Percentiles rank a stretch among this genome's conserved stretches.
These are phyloP conservation scores for Cladosporium sp. DNA, from an alignment of 2,329 filamentous ascomycete species.

Conservation along the genomic window DNA sequence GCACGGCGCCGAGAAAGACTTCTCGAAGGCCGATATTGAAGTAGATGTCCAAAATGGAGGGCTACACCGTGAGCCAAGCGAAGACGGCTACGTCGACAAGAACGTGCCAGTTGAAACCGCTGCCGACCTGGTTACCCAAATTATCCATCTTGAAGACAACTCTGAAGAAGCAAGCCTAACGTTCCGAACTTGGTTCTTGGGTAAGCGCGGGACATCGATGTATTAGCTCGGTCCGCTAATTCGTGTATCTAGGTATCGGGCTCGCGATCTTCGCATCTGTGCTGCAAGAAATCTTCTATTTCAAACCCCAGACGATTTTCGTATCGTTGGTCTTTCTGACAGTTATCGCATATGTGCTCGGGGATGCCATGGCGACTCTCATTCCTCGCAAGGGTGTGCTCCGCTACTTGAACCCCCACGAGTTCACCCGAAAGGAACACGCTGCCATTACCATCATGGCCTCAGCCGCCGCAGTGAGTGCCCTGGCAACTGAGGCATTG, in stretches of 20 bases:
- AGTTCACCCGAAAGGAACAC: conserved; percentile 39
- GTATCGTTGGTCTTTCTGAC: conserved; percentile 49
- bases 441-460: conserved; percentile 48
- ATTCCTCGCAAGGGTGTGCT: conserved; percentile 40
- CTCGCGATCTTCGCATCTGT: conserved; percentile 35
- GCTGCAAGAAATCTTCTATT: conserved; percentile 49
- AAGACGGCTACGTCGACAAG: conserved; percentile 8
- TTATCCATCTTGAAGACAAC: conserved; percentile 42
- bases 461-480: conserved; percentile 39
- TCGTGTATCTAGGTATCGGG: conserved; percentile 20
- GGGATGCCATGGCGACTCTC: conserved; percentile 40
- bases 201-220: conserved; percentile 23
- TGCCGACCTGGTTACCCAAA: conserved; percentile 36
- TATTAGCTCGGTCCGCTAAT: not conserved
- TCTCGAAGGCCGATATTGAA: not conserved
- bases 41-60: not conserved
- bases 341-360: conserved; percentile 47
- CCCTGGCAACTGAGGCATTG: conserved; percentile 42
- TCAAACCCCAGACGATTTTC: conserved; percentile 50
- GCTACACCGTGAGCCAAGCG: not conserved
- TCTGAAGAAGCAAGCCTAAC: conserved; percentile 40
- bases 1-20: not conserved
- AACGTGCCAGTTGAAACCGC: conserved; percentile 28
- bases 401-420: conserved; percentile 42
- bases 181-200: conserved; percentile 43